Conservation (phyloP, 306 rosid genomes). For the Malus orientalis region DNA sequence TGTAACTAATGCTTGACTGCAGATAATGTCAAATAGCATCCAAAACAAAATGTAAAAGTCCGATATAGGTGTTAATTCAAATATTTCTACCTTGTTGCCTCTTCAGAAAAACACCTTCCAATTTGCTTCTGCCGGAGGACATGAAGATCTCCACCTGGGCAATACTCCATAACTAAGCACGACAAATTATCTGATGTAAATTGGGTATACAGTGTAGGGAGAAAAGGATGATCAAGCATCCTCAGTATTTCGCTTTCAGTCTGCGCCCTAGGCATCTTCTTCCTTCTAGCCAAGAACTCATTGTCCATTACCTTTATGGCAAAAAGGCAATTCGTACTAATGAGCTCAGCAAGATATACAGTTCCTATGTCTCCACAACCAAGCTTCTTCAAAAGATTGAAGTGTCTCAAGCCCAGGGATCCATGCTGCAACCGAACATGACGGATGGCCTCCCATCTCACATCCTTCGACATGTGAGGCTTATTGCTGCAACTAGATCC, state of each 20-base stretch:
- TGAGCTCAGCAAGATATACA: conserved; percentile 88
- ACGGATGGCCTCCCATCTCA: conserved; percentile 84
- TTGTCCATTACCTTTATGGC: conserved; percentile 99
- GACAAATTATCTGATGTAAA: conserved; percentile 88
- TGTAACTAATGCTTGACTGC: conserved; percentile 2
- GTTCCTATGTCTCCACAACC: conserved; percentile 99
- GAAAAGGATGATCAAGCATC: conserved; percentile 96
- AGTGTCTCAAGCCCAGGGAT: conserved; percentile 62
- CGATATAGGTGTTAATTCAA: background rate
- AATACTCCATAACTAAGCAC: conserved; percentile 95
- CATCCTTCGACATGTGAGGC: conserved; percentile 99
- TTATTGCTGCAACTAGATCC: conserved; percentile 84
- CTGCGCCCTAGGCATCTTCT: conserved; percentile 96
- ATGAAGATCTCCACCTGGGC: conserved; percentile 99
- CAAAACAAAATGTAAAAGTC: conserved; percentile 1
- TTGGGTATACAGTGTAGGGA: conserved; percentile 84
- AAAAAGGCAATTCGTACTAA: conserved; percentile 69
- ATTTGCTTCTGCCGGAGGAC: conserved; percentile 89
- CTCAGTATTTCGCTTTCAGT: conserved; percentile 92
- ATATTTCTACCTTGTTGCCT: conserved; percentile 67
- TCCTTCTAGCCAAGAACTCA: conserved; percentile 80
- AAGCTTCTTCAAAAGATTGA: conserved; percentile 89
- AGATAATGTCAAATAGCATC: background rate
- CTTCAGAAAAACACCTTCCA: conserved; percentile 66
- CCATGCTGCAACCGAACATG: conserved; percentile 62